Base-by-base conservation (phyloP, 192 early-diverging fungal genomes). In the Bifiguratus adelaidae region DNA sequence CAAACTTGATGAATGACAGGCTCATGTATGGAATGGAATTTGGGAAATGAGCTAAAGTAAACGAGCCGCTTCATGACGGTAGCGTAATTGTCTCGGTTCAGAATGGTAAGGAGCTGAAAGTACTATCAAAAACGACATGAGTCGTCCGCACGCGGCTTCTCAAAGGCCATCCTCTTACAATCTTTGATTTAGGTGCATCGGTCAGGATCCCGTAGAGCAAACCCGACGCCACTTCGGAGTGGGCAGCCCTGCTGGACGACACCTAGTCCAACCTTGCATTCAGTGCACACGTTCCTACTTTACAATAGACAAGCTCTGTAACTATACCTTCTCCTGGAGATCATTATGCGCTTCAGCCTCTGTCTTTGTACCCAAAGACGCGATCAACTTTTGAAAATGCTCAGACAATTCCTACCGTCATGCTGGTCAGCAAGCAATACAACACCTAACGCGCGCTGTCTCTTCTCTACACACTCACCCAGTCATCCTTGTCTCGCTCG, bases 61-160 rank as follows among this genome's bases (percentile, higher is more conserved):
- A 63, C 53, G 22, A 81, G 29, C 32, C 61, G 52, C 2, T 53
- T 34, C 7, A 77, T 20, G 2, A 70, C 58, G 21, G 54, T 50
- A 1, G 55, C 58, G 44, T 65, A 81, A 3, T 75, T 64, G 50
- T 86, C 83, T 43, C 83, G 74, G 32, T 74, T 65, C 1, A 83
- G 70, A n/a, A 79, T 50, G 30, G 65, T 78, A 25, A 86, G 61
- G 1, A 63, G 58, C 26, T 76, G 74, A 44, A 80, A 77, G 34
- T 68, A 55, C 61, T 73, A 55, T 4, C 32, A 44, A 2, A 42
- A 6, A 58, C 8, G 27, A 13, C 24, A 4, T 5, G 2, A 6
- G 22, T 16, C 15, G 23, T 9, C 3, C 34, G 27, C n/a, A 26
- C 3, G 8, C 19, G 1, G 46, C 7, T n/a, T 22, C 24, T 38